Base-by-base conservation (phyloP, 2,329 filamentous ascomycete genomes). In the Colletotrichum plurivorum region DNA sequence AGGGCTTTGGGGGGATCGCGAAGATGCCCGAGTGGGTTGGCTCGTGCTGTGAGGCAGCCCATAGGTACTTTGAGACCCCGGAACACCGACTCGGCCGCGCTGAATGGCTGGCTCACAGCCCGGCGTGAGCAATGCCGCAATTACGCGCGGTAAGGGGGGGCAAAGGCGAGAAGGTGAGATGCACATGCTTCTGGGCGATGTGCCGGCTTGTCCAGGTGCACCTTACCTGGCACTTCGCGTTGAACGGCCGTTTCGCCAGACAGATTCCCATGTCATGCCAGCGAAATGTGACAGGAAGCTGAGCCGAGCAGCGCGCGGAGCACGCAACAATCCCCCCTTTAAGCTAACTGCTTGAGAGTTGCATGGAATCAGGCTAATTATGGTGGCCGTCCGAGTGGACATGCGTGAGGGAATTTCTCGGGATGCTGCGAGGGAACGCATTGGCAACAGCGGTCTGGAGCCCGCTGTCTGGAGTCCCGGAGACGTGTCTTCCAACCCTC, bases 341-440 rank as follows among this genome's bases (percentile, higher is more conserved):
- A 43, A 65, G 61, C 55, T 43, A 48, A 20, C n/a, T 65, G 43
- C 61, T 31, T 69, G 39, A 20, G 48, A 55, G 67, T 46, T 61
- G 67, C 67, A 66, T 52, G 62, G 51, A 46, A 56, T 57, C 67
- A 67, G 61, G 62, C 61, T 70, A 59, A 63, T 65, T 64, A 51
- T 64, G 69, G 60, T 63, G 65, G 56, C 52, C 25, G 43, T 57
- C 60, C 56, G 69, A 58, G 60, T 67, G 67, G 67, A 53, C 58
- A 66, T 66, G 57, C 36, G 49, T 67, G 69, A 71, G 69, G 69
- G 67, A 70, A 71, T 71, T 71, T 70, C 27, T 63, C 58, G 46
- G 69, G 27, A 69, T 61, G 27, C 22, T 48, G 41, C 20, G 31
- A 63, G 22, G 63, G 41, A 57, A 60, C 22, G 53, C 16, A 57